Base-by-base conservation (phyloP, 148 eudicot species). In the Rhododendron simsii region DNA sequence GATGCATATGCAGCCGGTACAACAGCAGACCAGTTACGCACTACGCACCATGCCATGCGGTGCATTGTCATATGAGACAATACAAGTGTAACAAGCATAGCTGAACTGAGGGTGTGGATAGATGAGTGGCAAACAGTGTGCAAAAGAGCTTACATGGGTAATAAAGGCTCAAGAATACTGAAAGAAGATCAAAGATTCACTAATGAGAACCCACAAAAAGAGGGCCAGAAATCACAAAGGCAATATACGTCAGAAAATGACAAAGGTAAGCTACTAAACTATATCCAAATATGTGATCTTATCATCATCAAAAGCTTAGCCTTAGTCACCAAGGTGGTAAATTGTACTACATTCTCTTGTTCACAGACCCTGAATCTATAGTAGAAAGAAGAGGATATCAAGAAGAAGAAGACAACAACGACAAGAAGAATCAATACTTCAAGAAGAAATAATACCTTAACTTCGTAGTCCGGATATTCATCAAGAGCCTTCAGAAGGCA, bases 381-480 rank as follows among this genome's bases (percentile, higher is more conserved):
- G 15, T 69, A 69, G 75, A n/a, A 45, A 30, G 15, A 76, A 44
- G 12, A 79, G 35, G 80, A 77, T 15, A 44, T 41, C 26, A 47
- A 47, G 35, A 79, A 78, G 51, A 41, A 41, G 45, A 41, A 41
- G 45, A 41, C 21, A 50, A 45, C 14, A 83, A 16, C n/a, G n/a
- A 50, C 21, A 75, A 37, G 30, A 53, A 84, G 35, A 61, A 20
- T 15, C 9, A 6, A 1, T 26, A 41, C 23, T 5, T 37, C 5
- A 71, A 16, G 23, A 55, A 71, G 2, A 18, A 57, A 45, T 26
- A 69, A 50, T 48, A 96, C 99, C 93, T 94, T 92, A 35, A 96
- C 90, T 83, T 89, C 88, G 88, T 91, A 94, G 80, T 89, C 94
- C 78, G 98, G 98, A 86, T 91, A 85, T 87, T 93, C 95, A 79